Evolutionary conservation across 2,329 filamentous ascomycete genomes (phyloP).

Genomic region (Zasmidium angulare): DNA sequence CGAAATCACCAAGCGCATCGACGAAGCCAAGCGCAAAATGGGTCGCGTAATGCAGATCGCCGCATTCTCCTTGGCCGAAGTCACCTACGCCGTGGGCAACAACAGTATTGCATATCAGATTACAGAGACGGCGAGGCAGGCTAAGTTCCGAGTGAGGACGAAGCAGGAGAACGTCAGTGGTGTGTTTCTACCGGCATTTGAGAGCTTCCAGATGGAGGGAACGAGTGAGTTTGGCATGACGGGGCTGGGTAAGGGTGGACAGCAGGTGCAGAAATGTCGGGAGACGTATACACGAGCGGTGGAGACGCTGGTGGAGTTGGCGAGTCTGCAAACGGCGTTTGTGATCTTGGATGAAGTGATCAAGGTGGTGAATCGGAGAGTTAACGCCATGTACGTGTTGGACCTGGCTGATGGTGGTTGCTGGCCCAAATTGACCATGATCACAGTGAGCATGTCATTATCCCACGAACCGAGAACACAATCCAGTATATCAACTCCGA

Average conservation of each 20-base stretch:
- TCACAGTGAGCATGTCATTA: slow-evolving; percentile 82
- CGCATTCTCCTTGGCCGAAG: slow-evolving; percentile 94
- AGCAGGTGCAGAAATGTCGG: slow-evolving; percentile 90
- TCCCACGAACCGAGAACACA: slow-evolving; percentile 97
- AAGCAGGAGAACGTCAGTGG: slow-evolving; percentile 99
- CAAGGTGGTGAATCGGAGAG: slow-evolving; percentile 97
- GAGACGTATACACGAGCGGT: slow-evolving; percentile 96
- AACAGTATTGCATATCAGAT: slow-evolving; percentile 91
- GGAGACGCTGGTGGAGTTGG: slow-evolving; percentile 91
- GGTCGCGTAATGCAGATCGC: slow-evolving; percentile 98
- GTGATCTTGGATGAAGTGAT: slow-evolving; percentile 98
- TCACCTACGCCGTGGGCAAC: slow-evolving; percentile 93
- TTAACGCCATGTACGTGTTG: slow-evolving; percentile 79
- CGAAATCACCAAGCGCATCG: slow-evolving; percentile 96
- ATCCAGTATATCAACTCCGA: slow-evolving; percentile 99
- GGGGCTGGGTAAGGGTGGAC: slow-evolving; percentile 91
- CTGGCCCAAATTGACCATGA: slow-evolving; percentile 25
- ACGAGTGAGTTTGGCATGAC: slow-evolving; percentile 94
- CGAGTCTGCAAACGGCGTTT: slow-evolving; percentile 95
- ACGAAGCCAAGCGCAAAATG: slow-evolving; percentile 99
- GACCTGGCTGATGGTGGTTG: neutral
- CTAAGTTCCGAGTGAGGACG: slow-evolving; percentile 87
- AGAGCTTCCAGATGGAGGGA: slow-evolving; percentile 83
- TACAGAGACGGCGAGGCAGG: slow-evolving; percentile 90
- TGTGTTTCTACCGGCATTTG: slow-evolving; percentile 89